Percentiles rank a stretch among this genome's conserved stretches.
Evolutionary conservation across 164 flowering plant genomes (phyloP).

Genomic region (Berberis thunbergii): DNA sequence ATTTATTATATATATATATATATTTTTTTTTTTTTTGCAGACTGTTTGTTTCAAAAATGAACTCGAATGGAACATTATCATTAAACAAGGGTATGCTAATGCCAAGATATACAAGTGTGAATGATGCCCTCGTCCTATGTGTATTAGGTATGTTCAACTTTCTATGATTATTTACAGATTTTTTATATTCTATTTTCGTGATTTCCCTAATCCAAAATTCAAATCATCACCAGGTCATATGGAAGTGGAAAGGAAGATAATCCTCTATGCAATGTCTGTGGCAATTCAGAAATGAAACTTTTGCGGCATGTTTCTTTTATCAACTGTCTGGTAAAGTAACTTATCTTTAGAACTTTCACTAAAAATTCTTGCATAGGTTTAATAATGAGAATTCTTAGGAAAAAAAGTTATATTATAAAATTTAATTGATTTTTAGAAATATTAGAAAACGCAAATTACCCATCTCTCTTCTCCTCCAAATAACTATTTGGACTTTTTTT

Average conservation of each 20-base stretch:
- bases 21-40: conserved; percentile 24
- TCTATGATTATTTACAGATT: background rate
- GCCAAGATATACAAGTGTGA: conserved; percentile 94
- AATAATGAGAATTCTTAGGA: too few relatives aligned
- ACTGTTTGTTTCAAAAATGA: conserved; percentile 95
- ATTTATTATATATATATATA: too few relatives aligned
- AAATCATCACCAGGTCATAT: conserved; percentile 59
- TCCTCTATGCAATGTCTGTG: conserved; percentile 90
- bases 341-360: background rate
- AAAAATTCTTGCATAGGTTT: too few relatives aligned
- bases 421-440: too few relatives aligned
- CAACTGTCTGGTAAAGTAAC: conserved; percentile 77
- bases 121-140: conserved; percentile 76
- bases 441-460: too few relatives aligned
- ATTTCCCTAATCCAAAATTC: background rate
- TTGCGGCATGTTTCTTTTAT: conserved; percentile 92
- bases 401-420: too few relatives aligned
- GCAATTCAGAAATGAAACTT: conserved; percentile 75
- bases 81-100: conserved; percentile 94
- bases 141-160: conserved; percentile 60
- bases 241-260: conserved; percentile 96
- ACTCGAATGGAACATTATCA: conserved; percentile 87
- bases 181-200: background rate
- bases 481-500: too few relatives aligned
- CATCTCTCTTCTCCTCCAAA: too few relatives aligned